Base-by-base conservation (phyloP, 352 stramenopile species). In the Blastocystis sp. region DNA sequence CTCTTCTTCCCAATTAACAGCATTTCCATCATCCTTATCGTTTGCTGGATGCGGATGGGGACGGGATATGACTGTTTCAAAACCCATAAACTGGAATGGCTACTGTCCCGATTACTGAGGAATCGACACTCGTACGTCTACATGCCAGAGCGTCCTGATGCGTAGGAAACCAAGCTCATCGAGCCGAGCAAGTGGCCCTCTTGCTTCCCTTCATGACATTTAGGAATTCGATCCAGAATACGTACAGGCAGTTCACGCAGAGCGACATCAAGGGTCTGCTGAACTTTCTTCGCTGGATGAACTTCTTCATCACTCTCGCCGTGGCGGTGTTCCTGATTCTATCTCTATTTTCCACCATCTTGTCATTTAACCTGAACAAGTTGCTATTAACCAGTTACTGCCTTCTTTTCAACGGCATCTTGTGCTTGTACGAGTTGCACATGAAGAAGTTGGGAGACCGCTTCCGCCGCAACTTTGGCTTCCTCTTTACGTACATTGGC, bases 401-500 rank as follows among this genome's bases (percentile, higher is more conserved):
- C 56, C 10, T 66, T 11, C 53, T 84, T 34, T 84, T 84, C 45
- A 53, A 53, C 45, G 74, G 74, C 10, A 84, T 84, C 11, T 40
- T 84, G n/a, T 70, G 38, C n/a, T 56, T 84, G 17, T 84, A 67
- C 48, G 74, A 84, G 53, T 28, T 84, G 21, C 74, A 84, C 34
- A 70, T 62, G 61, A 84, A 84, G 53, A 84, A 23, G 48, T 28
- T 84, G 11, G 48, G 48, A 28, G 23, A 64, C 5, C 17, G 53
- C n/a, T 53, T 84, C 53, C 59, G 61, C 45, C 19, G 21, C 10
- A 45, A 84, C 17, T 84, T 59, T 84, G 74, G 74, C n/a, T 84
- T 84, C 53, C 14, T 84, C 14, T 84, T 84, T 23, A 84, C 74
- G 7, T 84, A 84, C 38, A 84, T 84, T 84, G 74, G 74, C 11